Base-by-base conservation (phyloP, 495 filamentous ascomycete genomes). In the Podospora pseudoanserina region DNA sequence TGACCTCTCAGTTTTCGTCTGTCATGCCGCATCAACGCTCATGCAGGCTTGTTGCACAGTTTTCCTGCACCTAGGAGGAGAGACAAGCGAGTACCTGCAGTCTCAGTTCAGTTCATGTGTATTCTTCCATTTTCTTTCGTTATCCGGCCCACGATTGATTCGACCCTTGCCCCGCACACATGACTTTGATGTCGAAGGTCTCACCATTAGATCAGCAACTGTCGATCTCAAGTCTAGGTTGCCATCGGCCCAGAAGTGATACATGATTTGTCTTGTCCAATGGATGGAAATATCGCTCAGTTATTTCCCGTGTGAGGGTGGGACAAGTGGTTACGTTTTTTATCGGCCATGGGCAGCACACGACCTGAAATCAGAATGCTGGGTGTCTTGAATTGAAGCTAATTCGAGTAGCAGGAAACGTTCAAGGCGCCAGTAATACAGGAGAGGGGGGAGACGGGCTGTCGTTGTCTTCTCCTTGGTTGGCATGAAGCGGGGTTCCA, bases 21-120 rank as follows among this genome's bases (percentile, higher is more conserved):
- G 56, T 27, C 56, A 58, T 27, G 9, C 56, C 20, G 56, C 56
- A 58, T 58, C 56, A 58, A 58, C 56, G 56, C 56, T 27, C 56
- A 58, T 58, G 56, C 56, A 58, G 23, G 56, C 23, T 58, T 58
- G 23, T 19, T 58, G 56, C 56, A 58, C 23, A 27, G 19, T 20
- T 20, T 58, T 23, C 23, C 19, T 20, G 56, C 23, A n/a, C 56
- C n/a, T 18, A 20, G 7, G 3, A 20, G 7, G n/a, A 20, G 56
- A 58, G 39, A 49, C 39, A 49, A 49, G 39, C 56, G 5, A 20
- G 56, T 58, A 58, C 56, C 56, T 58, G 56, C 56, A 58, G 56
- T 27, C 56, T 27, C 56, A 20, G 23, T 16, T 27, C 56, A 23
- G 23, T 23, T 23, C 23, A 23, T 23, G 23, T 23, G 23, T 23